These are phyloP conservation scores for Schizothecium vesticola DNA, from an alignment of 495 filamentous ascomycete species.

Conservation along the genomic window DNA sequence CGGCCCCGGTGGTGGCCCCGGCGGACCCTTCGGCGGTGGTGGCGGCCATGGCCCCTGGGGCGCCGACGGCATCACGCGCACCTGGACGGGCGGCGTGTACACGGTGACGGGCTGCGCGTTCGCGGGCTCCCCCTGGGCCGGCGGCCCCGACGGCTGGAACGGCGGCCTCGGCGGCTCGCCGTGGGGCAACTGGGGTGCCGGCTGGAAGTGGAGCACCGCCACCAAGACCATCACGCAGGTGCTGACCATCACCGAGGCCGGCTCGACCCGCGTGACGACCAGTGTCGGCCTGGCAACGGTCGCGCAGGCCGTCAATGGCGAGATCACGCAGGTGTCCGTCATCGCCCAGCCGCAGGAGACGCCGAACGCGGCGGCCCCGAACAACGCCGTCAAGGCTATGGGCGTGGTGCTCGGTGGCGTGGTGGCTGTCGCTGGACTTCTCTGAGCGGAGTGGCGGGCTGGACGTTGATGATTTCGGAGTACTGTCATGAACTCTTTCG, in stretches of 20 bases:
- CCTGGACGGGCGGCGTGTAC: conserved; percentile 41
- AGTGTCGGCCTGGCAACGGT: conserved; percentile 34
- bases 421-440: conserved; percentile 35
- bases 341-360: conserved; percentile 11
- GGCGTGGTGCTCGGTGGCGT: conserved; percentile 37
- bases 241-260: conserved; percentile 35
- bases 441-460: conserved; percentile 20
- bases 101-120: conserved; percentile 46
- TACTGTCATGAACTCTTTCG: neutral
- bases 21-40: conserved; percentile 8
- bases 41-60: conserved; percentile 11
- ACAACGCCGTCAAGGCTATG: conserved; percentile 31
- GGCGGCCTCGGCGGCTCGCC: conserved; percentile 31
- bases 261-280: conserved; percentile 31
- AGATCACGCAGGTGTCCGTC: conserved; percentile 28
- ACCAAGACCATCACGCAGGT: conserved; percentile 32
- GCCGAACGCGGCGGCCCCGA: neutral
- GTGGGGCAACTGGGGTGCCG: conserved; percentile 43
- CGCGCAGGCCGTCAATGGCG: conserved; percentile 36
- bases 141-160: conserved; percentile 40
- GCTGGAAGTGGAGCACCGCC: conserved; percentile 33
- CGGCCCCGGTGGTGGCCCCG: neutral
- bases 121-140: conserved; percentile 42
- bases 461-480: neutral
- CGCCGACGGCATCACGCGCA: conserved; percentile 20